Evolutionary conservation across 306 rosid species (phyloP).

Genomic region (Geum urbanum): DNA sequence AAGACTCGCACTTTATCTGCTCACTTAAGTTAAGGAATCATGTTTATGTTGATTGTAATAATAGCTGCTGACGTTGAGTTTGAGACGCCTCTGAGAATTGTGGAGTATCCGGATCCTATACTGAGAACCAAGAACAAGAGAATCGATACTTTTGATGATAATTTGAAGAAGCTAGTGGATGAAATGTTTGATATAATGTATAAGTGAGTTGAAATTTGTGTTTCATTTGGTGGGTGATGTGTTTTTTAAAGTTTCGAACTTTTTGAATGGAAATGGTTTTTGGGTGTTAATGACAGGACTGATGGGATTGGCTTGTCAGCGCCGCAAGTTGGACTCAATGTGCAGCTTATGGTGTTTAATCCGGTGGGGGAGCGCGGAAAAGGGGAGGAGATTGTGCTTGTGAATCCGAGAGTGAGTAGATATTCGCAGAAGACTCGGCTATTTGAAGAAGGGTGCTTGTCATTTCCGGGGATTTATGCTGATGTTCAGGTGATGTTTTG

Average conservation of each 20-base stretch:
- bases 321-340: conserved; percentile 91
- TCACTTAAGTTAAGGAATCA: background rate
- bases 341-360: conserved; percentile 90
- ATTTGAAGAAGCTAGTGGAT: conserved; percentile 58
- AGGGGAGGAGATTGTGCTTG: conserved; percentile 92
- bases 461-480: conserved; percentile 72
- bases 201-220: conserved; percentile 42
- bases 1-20: background rate
- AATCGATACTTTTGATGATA: conserved; percentile 58
- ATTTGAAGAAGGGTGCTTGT: conserved; percentile 78
- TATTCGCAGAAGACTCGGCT: conserved; percentile 63
- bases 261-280: conserved; percentile 24
- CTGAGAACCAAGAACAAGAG: conserved; percentile 75
- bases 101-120: conserved; percentile 71
- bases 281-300: conserved; percentile 38
- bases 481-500: conserved; percentile 51
- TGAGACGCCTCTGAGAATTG: conserved; percentile 60
- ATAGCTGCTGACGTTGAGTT: conserved; percentile 65
- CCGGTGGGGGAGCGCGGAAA: conserved; percentile 78
- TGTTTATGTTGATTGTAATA: conserved; percentile 1
- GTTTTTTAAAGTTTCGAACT: background rate
- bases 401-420: conserved; percentile 74
- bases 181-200: conserved; percentile 96
- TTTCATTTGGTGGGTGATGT: background rate
- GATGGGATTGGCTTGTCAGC: conserved; percentile 96